phyloP scores from a whole-genome alignment of 2,329 filamentous ascomycete species.

The Sclerotinia spermophila region DNA sequence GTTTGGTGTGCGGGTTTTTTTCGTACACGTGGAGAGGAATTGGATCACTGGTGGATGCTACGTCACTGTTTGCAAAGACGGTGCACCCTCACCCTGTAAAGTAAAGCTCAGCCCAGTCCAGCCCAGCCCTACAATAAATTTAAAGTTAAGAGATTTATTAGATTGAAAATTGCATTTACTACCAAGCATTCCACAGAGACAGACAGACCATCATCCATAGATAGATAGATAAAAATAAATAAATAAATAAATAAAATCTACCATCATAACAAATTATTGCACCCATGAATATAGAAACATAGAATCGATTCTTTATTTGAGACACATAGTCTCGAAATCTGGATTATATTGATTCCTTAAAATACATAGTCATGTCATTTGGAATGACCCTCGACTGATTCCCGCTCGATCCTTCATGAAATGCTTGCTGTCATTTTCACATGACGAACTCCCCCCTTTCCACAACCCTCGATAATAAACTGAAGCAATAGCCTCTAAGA shows the following conservation, averaged over 20 bases:
- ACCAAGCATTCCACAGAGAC: too few species aligned
- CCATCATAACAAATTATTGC: too few species aligned
- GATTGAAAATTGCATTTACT: background rate
- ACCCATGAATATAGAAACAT: background rate
- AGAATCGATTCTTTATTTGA: constrained; percentile 16
- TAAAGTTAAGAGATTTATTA: background rate
- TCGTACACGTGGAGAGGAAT: too few species aligned
- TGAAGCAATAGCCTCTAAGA: constrained; percentile 22
- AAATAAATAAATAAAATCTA: too few species aligned
- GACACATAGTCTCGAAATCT: constrained; percentile 32
- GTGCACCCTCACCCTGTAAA: background rate
- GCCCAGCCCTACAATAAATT: background rate
- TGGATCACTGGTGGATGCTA: too few species aligned
- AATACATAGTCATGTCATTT: constrained; percentile 24
- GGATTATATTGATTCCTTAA: constrained; percentile 24
- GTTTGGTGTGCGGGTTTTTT: too few species aligned
- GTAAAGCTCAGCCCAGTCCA: too few species aligned
- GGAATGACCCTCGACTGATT: constrained; percentile 16
- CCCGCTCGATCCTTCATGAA: constrained; percentile 20
- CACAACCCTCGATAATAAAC: constrained; percentile 17
- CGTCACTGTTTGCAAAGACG: background rate
- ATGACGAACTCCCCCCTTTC: background rate
- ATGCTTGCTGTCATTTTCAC: constrained; percentile 3
- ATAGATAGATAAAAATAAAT: too few species aligned
- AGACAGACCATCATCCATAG: too few species aligned